Conservation (phyloP, 2,329 filamentous ascomycete genomes). For the Arachnomyces sp. region DNA sequence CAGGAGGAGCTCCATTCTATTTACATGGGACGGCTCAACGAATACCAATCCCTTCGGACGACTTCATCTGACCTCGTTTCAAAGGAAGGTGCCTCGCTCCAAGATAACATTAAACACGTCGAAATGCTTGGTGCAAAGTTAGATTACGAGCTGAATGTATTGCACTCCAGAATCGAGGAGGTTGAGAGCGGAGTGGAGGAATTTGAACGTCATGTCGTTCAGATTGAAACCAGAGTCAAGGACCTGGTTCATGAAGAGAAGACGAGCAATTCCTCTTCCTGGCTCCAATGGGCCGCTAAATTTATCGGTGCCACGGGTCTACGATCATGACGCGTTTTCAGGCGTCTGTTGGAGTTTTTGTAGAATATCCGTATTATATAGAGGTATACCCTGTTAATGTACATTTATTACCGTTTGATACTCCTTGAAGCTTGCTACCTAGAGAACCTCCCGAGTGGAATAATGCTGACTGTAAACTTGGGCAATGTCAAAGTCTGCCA, state of each 20-base stretch:
- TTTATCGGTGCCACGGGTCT: conserved; percentile 18
- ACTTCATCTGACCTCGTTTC: conserved; percentile 61
- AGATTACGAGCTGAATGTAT: conserved; percentile 79
- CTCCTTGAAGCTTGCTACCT: too few relatives aligned
- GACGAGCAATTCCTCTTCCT: conserved; percentile 45
- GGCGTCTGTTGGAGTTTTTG: conserved; percentile 1
- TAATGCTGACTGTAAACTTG: too few relatives aligned
- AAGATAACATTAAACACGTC: conserved; percentile 67
- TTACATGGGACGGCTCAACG: conserved; percentile 63
- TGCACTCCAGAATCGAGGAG: conserved; percentile 76
- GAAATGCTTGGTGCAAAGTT: conserved; percentile 76
- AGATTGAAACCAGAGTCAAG: conserved; percentile 59
- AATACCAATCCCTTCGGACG: conserved; percentile 60
- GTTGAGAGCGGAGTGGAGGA: conserved; percentile 74
- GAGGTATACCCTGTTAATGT: too few relatives aligned
- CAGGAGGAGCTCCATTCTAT: conserved; percentile 58
- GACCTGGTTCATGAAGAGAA: conserved; percentile 57
- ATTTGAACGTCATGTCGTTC: conserved; percentile 70
- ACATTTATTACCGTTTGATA: too few relatives aligned
- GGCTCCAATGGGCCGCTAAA: conserved; percentile 22
- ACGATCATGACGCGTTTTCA: conserved; percentile 4
- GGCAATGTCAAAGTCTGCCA: too few relatives aligned
- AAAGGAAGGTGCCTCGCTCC: conserved; percentile 60
- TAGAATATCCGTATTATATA: too few relatives aligned
- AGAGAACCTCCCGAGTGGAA: too few relatives aligned